These are phyloP conservation scores for Colletotrichum salicis DNA, from an alignment of 2,329 filamentous ascomycete genomes.

Conservation along the genomic window DNA sequence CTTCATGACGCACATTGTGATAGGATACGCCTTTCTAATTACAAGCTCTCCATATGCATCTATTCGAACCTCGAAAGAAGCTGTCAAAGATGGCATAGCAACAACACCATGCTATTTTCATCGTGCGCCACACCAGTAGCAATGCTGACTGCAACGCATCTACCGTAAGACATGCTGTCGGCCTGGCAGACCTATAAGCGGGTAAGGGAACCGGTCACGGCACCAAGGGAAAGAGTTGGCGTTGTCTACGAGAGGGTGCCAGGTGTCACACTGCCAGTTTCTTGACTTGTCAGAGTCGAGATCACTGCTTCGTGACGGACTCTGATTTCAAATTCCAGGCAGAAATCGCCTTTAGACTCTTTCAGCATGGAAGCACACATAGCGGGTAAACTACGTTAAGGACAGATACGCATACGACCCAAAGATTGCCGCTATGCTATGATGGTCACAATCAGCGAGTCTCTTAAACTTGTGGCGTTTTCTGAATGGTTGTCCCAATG, in stretches of 20 bases:
- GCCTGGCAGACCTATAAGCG: not conserved
- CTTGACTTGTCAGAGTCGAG: too few relatives aligned
- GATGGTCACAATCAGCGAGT: constrained; percentile 5
- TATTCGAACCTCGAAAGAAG: not conserved
- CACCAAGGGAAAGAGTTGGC: not conserved
- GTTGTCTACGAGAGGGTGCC: not conserved
- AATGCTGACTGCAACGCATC: not conserved
- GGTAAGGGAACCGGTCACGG: not conserved
- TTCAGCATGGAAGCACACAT: not conserved
- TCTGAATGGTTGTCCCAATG: not conserved
- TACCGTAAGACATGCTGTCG: not conserved
- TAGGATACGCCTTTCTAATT: not conserved
- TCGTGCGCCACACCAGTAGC: not conserved
- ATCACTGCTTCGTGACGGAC: not conserved
- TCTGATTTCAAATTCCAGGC: not conserved
- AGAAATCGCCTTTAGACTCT: not conserved
- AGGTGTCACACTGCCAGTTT: not conserved
- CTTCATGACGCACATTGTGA: not conserved
- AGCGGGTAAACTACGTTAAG: not conserved
- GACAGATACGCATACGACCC: not conserved
- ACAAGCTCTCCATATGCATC: not conserved
- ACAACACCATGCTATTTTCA: not conserved
- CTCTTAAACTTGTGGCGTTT: not conserved
- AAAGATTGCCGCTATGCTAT: not conserved
- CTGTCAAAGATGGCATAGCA: not conserved